These are phyloP conservation scores for Solanum virginianum DNA, from an alignment of 257 asterid species.

Conservation along the genomic window DNA sequence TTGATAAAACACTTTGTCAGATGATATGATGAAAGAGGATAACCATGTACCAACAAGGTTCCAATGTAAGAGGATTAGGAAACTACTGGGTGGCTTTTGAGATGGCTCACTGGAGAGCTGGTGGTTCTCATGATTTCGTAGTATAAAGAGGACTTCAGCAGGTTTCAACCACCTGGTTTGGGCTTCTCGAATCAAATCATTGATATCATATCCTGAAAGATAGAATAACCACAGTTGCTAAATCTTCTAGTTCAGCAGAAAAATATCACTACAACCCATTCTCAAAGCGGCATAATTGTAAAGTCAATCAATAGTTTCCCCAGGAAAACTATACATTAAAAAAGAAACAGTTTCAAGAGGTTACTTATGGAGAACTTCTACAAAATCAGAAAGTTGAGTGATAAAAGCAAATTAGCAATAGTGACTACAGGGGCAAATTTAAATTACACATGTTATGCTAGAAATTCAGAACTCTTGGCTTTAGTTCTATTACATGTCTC, in stretches of 20 bases:
- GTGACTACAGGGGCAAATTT: neutral
- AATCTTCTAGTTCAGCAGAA: neutral
- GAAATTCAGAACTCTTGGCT: neutral
- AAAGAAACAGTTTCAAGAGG: neutral
- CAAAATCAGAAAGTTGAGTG: neutral
- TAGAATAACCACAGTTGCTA: neutral
- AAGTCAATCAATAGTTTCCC: neutral
- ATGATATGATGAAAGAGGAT: neutral
- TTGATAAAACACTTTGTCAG: neutral
- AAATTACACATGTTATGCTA: neutral
- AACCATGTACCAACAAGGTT: neutral
- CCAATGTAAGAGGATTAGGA: neutral
- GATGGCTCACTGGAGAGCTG: constrained; percentile 63
- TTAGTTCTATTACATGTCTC: neutral
- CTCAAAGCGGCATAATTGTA: neutral
- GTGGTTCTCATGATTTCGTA: constrained; percentile 54
- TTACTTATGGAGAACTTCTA: neutral
- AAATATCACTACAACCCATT: neutral
- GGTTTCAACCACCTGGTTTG: constrained; percentile 90
- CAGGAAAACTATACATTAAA: neutral
- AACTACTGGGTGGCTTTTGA: constrained; percentile 63
- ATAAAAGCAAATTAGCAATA: neutral
- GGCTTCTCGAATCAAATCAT: constrained; percentile 68
- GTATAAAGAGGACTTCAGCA: constrained; percentile 61
- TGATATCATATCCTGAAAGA: constrained; percentile 49